phyloP scores from a whole-genome alignment of 768 basidiomycete genomes.

The Leccinum barrowsii region DNA sequence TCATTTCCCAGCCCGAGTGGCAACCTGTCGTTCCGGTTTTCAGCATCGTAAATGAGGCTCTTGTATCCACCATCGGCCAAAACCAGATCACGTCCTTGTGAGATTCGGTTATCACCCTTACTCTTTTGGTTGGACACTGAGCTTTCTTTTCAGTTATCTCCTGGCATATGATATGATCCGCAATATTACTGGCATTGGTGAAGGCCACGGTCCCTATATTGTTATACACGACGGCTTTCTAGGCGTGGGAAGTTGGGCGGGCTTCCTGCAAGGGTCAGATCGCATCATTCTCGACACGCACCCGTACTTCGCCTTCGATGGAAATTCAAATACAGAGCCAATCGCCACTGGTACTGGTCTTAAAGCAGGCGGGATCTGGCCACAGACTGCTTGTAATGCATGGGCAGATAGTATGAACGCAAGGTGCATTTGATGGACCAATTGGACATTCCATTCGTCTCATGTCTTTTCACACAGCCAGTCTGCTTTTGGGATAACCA shows the following conservation, averaged over 20 bases:
- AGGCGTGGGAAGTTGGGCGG: slow-evolving; percentile 42
- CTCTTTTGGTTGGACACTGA: neutral
- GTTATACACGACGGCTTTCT: slow-evolving; percentile 65
- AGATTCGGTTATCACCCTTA: slow-evolving; percentile 19
- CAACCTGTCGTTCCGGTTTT: slow-evolving; percentile 57
- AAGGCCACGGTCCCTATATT: slow-evolving; percentile 54
- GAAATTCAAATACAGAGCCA: slow-evolving; percentile 31
- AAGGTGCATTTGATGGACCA: slow-evolving; percentile 24
- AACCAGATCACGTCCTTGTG: slow-evolving; percentile 59
- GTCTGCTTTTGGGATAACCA: slow-evolving; percentile 61
- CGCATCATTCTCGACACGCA: slow-evolving; percentile 62
- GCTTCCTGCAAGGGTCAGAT: slow-evolving; percentile 58
- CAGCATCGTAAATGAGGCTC: slow-evolving; percentile 64
- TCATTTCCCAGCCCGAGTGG: slow-evolving; percentile 77
- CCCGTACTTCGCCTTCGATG: slow-evolving; percentile 63
- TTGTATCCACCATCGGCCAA: slow-evolving; percentile 49
- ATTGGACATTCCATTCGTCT: neutral
- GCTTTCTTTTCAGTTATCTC: slow-evolving; percentile 44
- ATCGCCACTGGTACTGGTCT: slow-evolving; percentile 32
- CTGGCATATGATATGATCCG: slow-evolving; percentile 62
- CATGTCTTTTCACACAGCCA: slow-evolving; percentile 30
- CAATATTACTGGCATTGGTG: slow-evolving; percentile 68
- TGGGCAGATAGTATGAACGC: slow-evolving; percentile 59
- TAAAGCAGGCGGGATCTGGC: slow-evolving; percentile 44
- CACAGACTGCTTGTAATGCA: slow-evolving; percentile 46